These are phyloP conservation scores for Termitomyces sp. DNA, from an alignment of 768 basidiomycete species.

Conservation along the genomic window DNA sequence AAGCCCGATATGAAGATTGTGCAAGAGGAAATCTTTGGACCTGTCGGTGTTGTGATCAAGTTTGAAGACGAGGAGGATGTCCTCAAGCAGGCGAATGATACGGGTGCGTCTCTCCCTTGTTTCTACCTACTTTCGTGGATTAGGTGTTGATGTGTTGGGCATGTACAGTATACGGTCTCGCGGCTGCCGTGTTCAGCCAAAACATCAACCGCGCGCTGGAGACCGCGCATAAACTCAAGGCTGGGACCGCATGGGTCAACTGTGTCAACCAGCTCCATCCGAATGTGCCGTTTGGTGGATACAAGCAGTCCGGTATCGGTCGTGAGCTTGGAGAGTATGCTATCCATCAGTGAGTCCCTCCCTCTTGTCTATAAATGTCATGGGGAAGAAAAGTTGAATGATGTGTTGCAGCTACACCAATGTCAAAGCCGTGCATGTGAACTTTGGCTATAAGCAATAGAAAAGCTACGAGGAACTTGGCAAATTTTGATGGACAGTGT, in stretches of 20 bases:
- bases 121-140: neutral
- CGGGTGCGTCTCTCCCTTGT: slow-evolving; percentile 20
- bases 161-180: slow-evolving; percentile 64
- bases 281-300: slow-evolving; percentile 78
- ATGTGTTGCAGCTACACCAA: slow-evolving; percentile 46
- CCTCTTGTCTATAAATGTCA: neutral
- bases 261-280: slow-evolving; percentile 44
- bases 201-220: slow-evolving; percentile 70
- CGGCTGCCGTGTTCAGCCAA: slow-evolving; percentile 80
- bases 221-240: slow-evolving; percentile 69
- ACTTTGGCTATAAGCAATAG: slow-evolving; percentile 34
- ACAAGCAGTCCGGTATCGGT: slow-evolving; percentile 79
- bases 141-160: neutral
- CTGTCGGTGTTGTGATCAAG: slow-evolving; percentile 63
- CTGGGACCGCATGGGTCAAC: slow-evolving; percentile 77
- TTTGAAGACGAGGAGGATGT: slow-evolving; percentile 57
- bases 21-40: slow-evolving; percentile 67
- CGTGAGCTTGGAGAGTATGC: slow-evolving; percentile 81
- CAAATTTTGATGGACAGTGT: neutral
- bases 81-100: slow-evolving; percentile 77
- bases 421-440: slow-evolving; percentile 68
- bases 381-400: neutral
- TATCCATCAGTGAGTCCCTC: slow-evolving; percentile 42
- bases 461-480: neutral
- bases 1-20: slow-evolving; percentile 64